These are phyloP conservation scores for Eragrostis curvula DNA, from an alignment of 176 grass and related monocot genomes.

Conservation along the genomic window DNA sequence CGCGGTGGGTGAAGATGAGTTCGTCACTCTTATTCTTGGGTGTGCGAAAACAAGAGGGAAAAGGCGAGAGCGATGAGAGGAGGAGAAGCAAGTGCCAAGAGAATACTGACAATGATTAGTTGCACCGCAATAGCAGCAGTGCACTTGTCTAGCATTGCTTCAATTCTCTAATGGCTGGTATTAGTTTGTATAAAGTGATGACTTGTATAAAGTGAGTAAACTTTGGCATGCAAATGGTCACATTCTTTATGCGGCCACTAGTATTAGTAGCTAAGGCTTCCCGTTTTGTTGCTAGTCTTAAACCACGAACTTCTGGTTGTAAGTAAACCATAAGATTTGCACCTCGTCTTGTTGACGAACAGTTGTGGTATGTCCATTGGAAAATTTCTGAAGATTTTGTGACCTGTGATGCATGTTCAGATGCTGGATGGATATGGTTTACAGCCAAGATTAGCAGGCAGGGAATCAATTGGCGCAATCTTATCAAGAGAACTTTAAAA, in stretches of 20 bases:
- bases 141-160: conserved; percentile 21
- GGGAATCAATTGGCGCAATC: not conserved
- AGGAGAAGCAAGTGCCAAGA: conserved; percentile 36
- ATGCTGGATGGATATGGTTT: not conserved
- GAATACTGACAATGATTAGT: conserved; percentile 30
- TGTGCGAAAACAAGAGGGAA: not conserved
- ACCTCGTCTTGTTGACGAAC: not conserved
- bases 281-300: conserved; percentile 13
- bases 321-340: not conserved
- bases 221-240: conserved; percentile 27
- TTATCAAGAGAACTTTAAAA: not conserved
- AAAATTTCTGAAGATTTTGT: not conserved
- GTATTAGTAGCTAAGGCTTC: not conserved
- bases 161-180: conserved; percentile 20
- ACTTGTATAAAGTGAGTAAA: conserved; percentile 29
- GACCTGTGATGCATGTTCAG: not conserved
- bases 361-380: not conserved
- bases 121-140: conserved; percentile 12
- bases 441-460: not conserved
- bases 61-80: not conserved
- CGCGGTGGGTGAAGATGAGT: not conserved
- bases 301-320: conserved; percentile 19
- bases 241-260: not conserved
- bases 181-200: conserved; percentile 40
- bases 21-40: not conserved